Conservation (phyloP, 164 flowering plant genomes). For the Protea cynaroides region DNA sequence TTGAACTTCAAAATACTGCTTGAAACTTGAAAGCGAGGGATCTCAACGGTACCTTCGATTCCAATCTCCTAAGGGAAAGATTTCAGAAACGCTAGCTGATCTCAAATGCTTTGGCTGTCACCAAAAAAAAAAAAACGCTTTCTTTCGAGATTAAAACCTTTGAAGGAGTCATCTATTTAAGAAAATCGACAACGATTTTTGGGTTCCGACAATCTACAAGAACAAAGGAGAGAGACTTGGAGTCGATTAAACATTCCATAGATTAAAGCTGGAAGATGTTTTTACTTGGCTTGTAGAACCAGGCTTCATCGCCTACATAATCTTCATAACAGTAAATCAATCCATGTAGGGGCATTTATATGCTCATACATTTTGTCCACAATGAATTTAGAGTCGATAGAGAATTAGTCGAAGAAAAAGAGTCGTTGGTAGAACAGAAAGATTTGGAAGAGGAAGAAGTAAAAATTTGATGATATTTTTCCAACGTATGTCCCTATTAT, state of each 20-base stretch:
- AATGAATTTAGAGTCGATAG: conserved; percentile 59
- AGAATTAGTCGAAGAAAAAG: too few relatives aligned
- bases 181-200: conserved; percentile 64
- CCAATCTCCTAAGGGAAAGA: conserved; percentile 33
- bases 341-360: conserved; percentile 84
- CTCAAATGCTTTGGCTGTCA: conserved; percentile 20
- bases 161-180: conserved; percentile 29
- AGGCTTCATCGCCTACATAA: too few relatives aligned
- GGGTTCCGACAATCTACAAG: conserved; percentile 83
- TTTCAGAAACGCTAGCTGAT: conserved; percentile 28
- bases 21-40: not conserved
- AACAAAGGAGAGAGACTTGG: not conserved
- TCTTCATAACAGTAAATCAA: conserved; percentile 59
- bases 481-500: too few relatives aligned
- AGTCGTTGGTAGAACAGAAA: too few relatives aligned
- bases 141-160: conserved; percentile 36
- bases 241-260: not conserved
- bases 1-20: not conserved
- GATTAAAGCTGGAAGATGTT: too few relatives aligned
- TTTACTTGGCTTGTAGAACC: conserved; percentile 74
- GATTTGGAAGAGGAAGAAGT: too few relatives aligned
- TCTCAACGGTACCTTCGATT: conserved; percentile 38
- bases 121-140: not conserved
- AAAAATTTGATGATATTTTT: too few relatives aligned
- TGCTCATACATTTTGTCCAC: conserved; percentile 62